A percentile compares a stretch with the other conserved stretches of the same genome.
These are phyloP conservation scores for Rubroboletus pulcherrimus DNA, from an alignment of 768 basidiomycete genomes.

Conservation along the genomic window DNA sequence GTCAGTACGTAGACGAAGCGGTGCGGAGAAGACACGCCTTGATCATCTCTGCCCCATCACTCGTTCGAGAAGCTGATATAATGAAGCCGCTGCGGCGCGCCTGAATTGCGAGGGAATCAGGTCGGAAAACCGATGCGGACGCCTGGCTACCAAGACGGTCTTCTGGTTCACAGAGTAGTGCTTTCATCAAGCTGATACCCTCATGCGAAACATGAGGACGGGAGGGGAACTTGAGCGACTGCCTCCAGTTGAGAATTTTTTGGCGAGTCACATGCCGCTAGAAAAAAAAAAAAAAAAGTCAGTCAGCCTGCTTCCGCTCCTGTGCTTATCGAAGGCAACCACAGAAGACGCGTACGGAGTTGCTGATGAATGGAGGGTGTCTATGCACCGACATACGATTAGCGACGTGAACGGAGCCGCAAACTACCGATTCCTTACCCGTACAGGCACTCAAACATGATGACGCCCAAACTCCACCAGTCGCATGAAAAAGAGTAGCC, in stretches of 20 bases:
- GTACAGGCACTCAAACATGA: slow-evolving; percentile 94
- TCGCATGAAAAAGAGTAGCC: slow-evolving; percentile 95
- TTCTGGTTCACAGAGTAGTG: slow-evolving; percentile 91
- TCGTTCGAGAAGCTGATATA: slow-evolving; percentile 48
- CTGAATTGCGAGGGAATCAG: slow-evolving; percentile 73
- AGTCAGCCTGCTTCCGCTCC: slow-evolving; percentile 16
- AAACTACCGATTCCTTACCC: slow-evolving; percentile 52
- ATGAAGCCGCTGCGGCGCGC: slow-evolving; percentile 71
- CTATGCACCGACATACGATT: slow-evolving; percentile 38
- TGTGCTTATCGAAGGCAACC: slow-evolving; percentile 19
- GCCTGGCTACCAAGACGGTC: slow-evolving; percentile 84
- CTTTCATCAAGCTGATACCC: slow-evolving; percentile 83
- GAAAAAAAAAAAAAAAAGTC: slow-evolving; percentile 4
- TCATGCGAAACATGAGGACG: slow-evolving; percentile 83
- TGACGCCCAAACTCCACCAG: slow-evolving; percentile 98
- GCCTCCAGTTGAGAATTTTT: slow-evolving; percentile 96
- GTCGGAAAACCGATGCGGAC: slow-evolving; percentile 62
- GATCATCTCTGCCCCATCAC: slow-evolving; percentile 87
- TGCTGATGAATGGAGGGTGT: slow-evolving; percentile 94
- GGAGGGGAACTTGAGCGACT: slow-evolving; percentile 81
- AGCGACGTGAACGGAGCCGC: slow-evolving; percentile 24
- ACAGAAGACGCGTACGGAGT: slow-evolving; percentile 56
- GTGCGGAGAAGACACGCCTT: slow-evolving; percentile 51
- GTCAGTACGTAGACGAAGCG: slow-evolving; percentile 18
- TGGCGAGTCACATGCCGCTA: slow-evolving; percentile 92